phyloP scores from a whole-genome alignment of 2,329 filamentous ascomycete genomes.

The Aspergillus arachidicola region DNA sequence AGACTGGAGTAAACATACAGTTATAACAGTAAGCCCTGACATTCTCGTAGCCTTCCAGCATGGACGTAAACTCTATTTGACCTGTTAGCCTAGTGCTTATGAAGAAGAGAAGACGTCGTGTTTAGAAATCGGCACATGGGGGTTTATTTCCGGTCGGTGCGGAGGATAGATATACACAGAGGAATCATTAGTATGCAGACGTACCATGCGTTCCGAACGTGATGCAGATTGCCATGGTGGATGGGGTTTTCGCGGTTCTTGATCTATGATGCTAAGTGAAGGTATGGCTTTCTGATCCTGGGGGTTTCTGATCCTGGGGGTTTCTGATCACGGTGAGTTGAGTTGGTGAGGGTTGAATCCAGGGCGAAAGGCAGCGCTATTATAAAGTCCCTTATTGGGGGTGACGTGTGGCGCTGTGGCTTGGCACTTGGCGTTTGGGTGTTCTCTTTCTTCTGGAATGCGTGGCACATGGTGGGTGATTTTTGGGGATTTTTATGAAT shows the following conservation, averaged over 20 bases:
- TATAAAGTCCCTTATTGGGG: conserved; percentile 10
- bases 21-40: conserved; percentile 51
- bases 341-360: conserved; percentile 6
- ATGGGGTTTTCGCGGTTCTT: background rate
- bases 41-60: conserved; percentile 49
- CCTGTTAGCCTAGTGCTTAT: conserved; percentile 5
- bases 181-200: conserved; percentile 12
- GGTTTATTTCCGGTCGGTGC: background rate
- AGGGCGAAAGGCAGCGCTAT: conserved; percentile 31
- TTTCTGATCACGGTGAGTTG: conserved; percentile 5
- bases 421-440: conserved; percentile 30
- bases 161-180: background rate
- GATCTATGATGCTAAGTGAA: background rate
- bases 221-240: conserved; percentile 46
- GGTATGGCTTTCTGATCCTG: background rate
- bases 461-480: background rate
- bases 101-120: background rate
- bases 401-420: conserved; percentile 39
- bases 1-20: conserved; percentile 34
- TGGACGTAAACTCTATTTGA: conserved; percentile 45
- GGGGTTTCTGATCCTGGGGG: background rate
- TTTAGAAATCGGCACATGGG: background rate
- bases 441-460: background rate
- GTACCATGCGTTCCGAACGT: conserved; percentile 47
- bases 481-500: background rate